phyloP scores from a whole-genome alignment of 2,329 filamentous ascomycete genomes.

The Stagonosporopsis rhizophila region DNA sequence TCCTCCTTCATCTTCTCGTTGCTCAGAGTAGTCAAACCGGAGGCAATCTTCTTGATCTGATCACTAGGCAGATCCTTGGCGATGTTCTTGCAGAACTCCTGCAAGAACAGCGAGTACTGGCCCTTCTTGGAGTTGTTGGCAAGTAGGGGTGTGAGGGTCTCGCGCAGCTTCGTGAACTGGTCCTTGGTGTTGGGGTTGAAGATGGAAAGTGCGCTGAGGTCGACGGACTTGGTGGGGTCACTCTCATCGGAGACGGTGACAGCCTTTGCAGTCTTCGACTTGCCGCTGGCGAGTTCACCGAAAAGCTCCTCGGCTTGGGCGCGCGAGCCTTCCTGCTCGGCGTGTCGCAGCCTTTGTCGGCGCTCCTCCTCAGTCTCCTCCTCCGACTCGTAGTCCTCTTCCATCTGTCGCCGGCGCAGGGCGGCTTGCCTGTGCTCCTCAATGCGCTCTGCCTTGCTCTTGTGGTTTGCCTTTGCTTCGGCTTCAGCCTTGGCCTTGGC shows the following conservation, averaged over 20 bases:
- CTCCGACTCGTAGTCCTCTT: slow-evolving; percentile 64
- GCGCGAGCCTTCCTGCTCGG: slow-evolving; percentile 88
- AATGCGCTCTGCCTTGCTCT: slow-evolving; percentile 85
- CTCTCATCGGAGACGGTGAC: slow-evolving; percentile 73
- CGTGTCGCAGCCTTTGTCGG: slow-evolving; percentile 76
- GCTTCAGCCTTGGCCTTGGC: slow-evolving; percentile 89
- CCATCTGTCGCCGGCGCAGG: slow-evolving; percentile 64
- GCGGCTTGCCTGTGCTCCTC: slow-evolving; percentile 73
- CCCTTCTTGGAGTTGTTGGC: slow-evolving; percentile 80
- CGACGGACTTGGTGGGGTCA: slow-evolving; percentile 80
- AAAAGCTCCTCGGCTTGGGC: slow-evolving; percentile 92
- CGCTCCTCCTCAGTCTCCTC: slow-evolving; percentile 76
- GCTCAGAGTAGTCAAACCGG: slow-evolving; percentile 82
- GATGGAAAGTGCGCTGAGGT: slow-evolving; percentile 79
- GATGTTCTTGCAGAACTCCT: slow-evolving; percentile 88
- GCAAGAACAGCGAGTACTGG: slow-evolving; percentile 87
- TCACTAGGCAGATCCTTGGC: slow-evolving; percentile 87
- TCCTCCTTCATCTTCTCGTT: slow-evolving; percentile 99
- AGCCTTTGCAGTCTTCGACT: slow-evolving; percentile 72
- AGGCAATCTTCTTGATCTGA: slow-evolving; percentile 96
- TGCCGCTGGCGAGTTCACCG: slow-evolving; percentile 74
- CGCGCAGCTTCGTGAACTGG: slow-evolving; percentile 82
- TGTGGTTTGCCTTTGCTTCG: slow-evolving; percentile 87
- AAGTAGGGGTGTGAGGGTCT: slow-evolving; percentile 80
- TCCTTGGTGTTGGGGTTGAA: slow-evolving; percentile 90